Evolutionary conservation across 2,329 filamentous ascomycete genomes (phyloP).

Genomic region (Calonectria leucothoes): DNA sequence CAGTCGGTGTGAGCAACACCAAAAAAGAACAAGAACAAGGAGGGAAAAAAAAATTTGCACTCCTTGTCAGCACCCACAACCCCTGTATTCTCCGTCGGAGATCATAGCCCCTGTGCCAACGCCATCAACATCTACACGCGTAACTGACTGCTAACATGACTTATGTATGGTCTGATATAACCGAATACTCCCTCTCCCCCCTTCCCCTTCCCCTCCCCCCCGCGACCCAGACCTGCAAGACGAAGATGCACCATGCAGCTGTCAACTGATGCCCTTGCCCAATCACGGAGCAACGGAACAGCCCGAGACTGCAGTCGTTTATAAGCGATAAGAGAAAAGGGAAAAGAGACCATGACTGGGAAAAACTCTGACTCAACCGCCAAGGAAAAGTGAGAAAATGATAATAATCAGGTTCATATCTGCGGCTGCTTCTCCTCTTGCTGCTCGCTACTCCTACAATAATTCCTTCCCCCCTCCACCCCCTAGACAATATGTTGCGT

Average conservation of each 20-base stretch:
- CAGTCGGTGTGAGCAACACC: background rate
- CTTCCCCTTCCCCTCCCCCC: background rate
- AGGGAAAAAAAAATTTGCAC: background rate
- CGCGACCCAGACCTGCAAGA: background rate
- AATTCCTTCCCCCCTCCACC: background rate
- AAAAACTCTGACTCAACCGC: background rate
- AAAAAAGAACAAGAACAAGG: background rate
- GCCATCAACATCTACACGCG: background rate
- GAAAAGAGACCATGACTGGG: conserved; percentile 6
- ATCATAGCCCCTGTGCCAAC: background rate
- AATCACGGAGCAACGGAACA: background rate
- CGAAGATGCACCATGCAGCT: background rate
- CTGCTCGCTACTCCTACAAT: background rate
- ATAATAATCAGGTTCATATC: background rate
- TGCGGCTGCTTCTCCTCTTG: background rate
- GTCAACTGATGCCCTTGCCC: background rate
- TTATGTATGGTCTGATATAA: background rate
- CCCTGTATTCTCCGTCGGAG: background rate
- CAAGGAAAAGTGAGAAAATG: background rate
- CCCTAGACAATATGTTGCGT: background rate
- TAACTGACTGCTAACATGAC: background rate
- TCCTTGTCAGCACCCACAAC: background rate
- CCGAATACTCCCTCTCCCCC: background rate
- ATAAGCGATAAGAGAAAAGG: conserved; percentile 17
- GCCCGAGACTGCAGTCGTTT: background rate